These are phyloP conservation scores for Agaricus blazei DNA, from an alignment of 768 basidiomycete genomes.

Conservation along the genomic window DNA sequence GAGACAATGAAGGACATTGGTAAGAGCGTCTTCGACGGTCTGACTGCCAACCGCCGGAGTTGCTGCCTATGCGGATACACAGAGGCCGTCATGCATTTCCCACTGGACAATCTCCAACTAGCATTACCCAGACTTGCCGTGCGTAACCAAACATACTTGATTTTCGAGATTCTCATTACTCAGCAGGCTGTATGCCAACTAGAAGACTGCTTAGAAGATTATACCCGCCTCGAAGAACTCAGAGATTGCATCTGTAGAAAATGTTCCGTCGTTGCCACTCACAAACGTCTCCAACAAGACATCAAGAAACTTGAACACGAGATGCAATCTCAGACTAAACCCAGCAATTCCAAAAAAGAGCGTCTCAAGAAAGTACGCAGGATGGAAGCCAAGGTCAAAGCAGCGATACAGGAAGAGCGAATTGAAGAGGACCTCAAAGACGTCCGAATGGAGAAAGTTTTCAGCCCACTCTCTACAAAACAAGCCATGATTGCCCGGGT, in stretches of 20 bases:
- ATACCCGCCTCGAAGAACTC: conserved; percentile 83
- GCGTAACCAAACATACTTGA: conserved; percentile 23
- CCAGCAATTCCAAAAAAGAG: conserved; percentile 70
- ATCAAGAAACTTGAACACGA: conserved; percentile 49
- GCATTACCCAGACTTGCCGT: conserved; percentile 63
- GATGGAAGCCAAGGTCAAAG: conserved; percentile 55
- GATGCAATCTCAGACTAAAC: conserved; percentile 31
- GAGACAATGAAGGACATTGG: conserved; percentile 21
- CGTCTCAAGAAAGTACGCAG: conserved; percentile 66
- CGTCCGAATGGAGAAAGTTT: conserved; percentile 71
- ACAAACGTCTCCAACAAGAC: conserved; percentile 57
- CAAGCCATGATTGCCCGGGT: conserved; percentile 91
- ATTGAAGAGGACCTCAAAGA: conserved; percentile 84
- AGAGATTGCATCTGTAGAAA: conserved; percentile 91
- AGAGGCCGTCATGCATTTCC: conserved; percentile 89
- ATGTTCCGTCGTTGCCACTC: conserved; percentile 82
- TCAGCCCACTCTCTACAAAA: conserved; percentile 74
- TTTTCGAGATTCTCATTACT: neutral
- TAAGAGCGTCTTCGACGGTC: conserved; percentile 81
- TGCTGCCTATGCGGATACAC: conserved; percentile 91
- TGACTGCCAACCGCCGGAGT: conserved; percentile 85
- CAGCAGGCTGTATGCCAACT: conserved; percentile 59
- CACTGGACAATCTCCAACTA: conserved; percentile 82
- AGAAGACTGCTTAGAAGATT: conserved; percentile 83
- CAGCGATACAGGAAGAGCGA: conserved; percentile 64